Evolutionary conservation across 1,284 basidiomycete species (phyloP).

Genomic region (Schizophyllum amplum): DNA sequence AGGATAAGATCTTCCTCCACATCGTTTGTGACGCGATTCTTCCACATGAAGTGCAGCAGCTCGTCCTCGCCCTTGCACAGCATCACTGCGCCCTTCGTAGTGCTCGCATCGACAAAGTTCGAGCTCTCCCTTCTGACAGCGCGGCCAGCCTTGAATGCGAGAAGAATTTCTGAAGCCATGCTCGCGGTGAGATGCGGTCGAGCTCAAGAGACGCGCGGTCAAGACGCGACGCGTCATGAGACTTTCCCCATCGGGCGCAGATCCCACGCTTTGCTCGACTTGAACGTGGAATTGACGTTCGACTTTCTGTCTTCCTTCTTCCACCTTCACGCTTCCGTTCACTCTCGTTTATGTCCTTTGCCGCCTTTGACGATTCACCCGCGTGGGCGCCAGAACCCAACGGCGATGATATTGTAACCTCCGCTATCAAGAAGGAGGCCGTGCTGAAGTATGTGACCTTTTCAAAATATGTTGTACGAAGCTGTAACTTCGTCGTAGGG

Average conservation of each 20-base stretch:
- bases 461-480: background rate
- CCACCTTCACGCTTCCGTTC: too few relatives aligned
- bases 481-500: constrained; percentile 33
- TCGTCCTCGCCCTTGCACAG: constrained; percentile 65
- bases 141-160: constrained; percentile 79
- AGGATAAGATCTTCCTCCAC: constrained; percentile 72
- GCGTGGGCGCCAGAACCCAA: constrained; percentile 47
- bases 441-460: constrained; percentile 35
- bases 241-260: constrained; percentile 2
- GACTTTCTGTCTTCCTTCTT: too few relatives aligned
- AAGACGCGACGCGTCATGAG: constrained; percentile 35
- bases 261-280: background rate
- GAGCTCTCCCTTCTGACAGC: constrained; percentile 56
- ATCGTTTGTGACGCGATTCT: constrained; percentile 51
- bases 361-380: constrained; percentile 49
- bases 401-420: constrained; percentile 57
- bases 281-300: too few relatives aligned
- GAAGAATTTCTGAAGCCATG: constrained; percentile 36
- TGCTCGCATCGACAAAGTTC: constrained; percentile 56
- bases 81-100: constrained; percentile 64
- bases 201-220: background rate
- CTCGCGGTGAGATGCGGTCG: background rate
- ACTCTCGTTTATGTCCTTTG: constrained; percentile 34
- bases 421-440: constrained; percentile 65
- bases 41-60: constrained; percentile 71